Evolutionary conservation across 163 green algal species (phyloP), one percentile per base, ranked within the genome.

Genomic region (Smithsoniella earleae): DNA sequence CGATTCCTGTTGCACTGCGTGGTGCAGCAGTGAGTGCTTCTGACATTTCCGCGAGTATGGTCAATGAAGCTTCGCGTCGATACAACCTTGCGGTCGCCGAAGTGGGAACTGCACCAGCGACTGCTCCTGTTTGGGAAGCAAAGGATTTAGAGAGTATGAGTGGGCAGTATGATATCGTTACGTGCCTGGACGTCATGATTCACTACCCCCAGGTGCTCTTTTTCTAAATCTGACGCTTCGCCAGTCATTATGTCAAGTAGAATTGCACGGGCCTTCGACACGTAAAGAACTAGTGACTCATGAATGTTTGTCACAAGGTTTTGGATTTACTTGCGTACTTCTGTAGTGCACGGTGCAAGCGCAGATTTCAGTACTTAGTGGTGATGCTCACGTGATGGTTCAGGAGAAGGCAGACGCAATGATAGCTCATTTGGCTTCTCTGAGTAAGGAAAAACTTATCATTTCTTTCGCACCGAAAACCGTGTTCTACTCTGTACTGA

Each of bases 151-250:
- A 98, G 85, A 91, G 83, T 28, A 75, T 92, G 43, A 75, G 73
- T 3, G 93, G 93, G 31, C 82, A 83, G 45, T 98, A 92, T 83
- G 43, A 98, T 84, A 95, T 88, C 0, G 94, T 98, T 8, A 88
- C 86, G 2, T 98, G 94, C 85, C 82, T 98, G 30, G 94, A 98
- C 77, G 94, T 98, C 4, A 93, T 98, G 87, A 98, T 98, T 79
- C 94, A 98, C 85, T 98, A 98, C 82, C 92, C 92, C 1, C 85
- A 91, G 83, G 84, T 89, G 43, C 1, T 40, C 16, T n/a, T n/a
- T n/a, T n/a, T n/a, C n/a, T n/a, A n/a, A n/a, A n/a, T n/a, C n/a
- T n/a, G n/a, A n/a, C n/a, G n/a, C n/a, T n/a, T n/a, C n/a, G n/a
- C n/a, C n/a, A n/a, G n/a, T n/a, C n/a, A n/a, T n/a, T n/a, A n/a